Conservation (phyloP, 305 asterid genomes). For the Andrographis paniculata region DNA sequence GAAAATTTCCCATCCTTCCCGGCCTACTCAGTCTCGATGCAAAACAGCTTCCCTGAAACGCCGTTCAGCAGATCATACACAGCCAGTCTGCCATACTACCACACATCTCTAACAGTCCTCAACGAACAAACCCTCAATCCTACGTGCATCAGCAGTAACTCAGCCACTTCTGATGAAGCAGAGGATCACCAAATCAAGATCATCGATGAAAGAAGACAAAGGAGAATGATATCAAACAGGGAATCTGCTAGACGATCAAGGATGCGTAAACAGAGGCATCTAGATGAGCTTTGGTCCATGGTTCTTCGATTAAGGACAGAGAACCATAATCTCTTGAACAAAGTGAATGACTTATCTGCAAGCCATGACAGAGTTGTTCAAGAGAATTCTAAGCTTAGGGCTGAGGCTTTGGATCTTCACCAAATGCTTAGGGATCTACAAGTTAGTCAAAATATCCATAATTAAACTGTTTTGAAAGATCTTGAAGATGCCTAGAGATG, state of each 20-base stretch:
- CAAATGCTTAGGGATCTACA: slow-evolving; percentile 50
- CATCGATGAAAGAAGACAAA: slow-evolving; percentile 48
- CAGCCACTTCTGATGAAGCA: slow-evolving; percentile 63
- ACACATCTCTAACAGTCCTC: slow-evolving; percentile 10
- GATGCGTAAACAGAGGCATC: slow-evolving; percentile 90
- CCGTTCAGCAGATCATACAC: slow-evolving; percentile 22
- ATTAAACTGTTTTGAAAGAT: slow-evolving; percentile 31
- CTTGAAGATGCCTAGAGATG: slow-evolving; percentile 58
- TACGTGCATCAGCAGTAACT: slow-evolving; percentile 35
- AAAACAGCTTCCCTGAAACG: slow-evolving; percentile 28
- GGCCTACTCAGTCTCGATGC: slow-evolving; percentile 22
- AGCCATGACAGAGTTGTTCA: slow-evolving; percentile 50
- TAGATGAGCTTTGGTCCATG: slow-evolving; percentile 81
- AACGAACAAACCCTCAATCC: slow-evolving; percentile 24
- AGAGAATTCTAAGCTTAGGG: slow-evolving; percentile 61
- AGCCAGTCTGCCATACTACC: slow-evolving; percentile 18
- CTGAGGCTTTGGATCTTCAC: slow-evolving; percentile 62
- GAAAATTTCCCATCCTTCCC: slow-evolving; percentile 28
- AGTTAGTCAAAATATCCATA: slow-evolving; percentile 31
- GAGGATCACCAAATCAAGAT: slow-evolving; percentile 37
- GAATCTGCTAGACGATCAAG: slow-evolving; percentile 93
- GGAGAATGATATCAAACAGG: slow-evolving; percentile 86
- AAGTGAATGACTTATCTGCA: slow-evolving; percentile 44
- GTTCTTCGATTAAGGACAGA: slow-evolving; percentile 63
- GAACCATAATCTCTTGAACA: slow-evolving; percentile 55